Percentiles rank a stretch among this genome's conserved stretches.
These are phyloP conservation scores for Neocucurbitaria cava DNA, from an alignment of 2,329 filamentous ascomycete species.

Conservation along the genomic window DNA sequence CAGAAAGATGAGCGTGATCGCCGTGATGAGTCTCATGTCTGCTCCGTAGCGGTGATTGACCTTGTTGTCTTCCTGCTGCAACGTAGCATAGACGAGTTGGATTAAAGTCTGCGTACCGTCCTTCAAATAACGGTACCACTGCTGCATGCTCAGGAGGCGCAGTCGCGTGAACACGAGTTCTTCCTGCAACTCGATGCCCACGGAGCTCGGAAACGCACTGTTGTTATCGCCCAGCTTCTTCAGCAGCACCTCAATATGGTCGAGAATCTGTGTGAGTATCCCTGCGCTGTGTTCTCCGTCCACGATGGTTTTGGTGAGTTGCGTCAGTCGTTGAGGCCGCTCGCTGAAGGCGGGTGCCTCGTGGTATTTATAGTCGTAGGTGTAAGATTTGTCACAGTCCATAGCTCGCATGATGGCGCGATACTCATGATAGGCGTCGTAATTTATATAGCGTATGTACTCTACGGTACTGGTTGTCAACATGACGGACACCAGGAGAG, in stretches of 20 bases:
- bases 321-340: not conserved
- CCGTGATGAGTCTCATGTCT: conserved; percentile 30
- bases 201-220: not conserved
- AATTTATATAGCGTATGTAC: not conserved
- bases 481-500: not conserved
- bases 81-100: conserved; percentile 16
- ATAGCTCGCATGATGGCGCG: not conserved
- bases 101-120: not conserved
- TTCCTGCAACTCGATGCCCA: not conserved
- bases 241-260: not conserved
- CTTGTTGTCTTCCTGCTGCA: conserved; percentile 26
- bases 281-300: no score
- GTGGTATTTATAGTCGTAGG: not conserved
- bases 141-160: not conserved
- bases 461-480: not conserved
- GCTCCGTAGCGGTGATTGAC: conserved; percentile 27
- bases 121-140: not conserved
- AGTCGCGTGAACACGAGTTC: not conserved
- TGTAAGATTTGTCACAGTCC: not conserved
- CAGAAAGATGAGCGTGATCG: conserved; percentile 28
- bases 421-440: not conserved
- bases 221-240: not conserved
- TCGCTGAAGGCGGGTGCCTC: not conserved
- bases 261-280: not conserved
- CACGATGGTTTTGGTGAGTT: no score